phyloP scores from a whole-genome alignment of 179 eudicot species.

The Monotropa hypopitys region DNA sequence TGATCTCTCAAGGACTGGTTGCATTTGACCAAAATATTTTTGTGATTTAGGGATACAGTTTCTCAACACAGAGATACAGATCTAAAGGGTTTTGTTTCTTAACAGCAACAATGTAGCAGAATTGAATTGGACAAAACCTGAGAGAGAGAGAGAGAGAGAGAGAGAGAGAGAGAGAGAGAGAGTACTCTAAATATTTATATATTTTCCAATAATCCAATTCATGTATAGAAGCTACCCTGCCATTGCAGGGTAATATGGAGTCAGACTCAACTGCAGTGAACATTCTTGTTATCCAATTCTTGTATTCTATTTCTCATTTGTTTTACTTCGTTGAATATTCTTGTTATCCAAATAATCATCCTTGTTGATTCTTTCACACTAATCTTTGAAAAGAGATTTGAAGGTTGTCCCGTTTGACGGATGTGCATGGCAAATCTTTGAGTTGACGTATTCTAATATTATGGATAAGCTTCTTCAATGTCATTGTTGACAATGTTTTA shows the following conservation, averaged over 20 bases:
- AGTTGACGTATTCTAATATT: too few species aligned
- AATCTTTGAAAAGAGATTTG: not conserved
- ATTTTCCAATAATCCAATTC: slow-evolving; percentile 21
- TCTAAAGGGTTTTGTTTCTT: slow-evolving; percentile 7
- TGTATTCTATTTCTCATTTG: too few species aligned
- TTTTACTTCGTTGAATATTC: not conserved
- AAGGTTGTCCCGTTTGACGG: not conserved
- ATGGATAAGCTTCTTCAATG: too few species aligned
- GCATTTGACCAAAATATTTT: not conserved
- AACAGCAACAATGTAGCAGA: not conserved
- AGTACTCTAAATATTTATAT: slow-evolving; percentile 14
- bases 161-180: slow-evolving; percentile 2
- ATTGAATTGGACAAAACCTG: slow-evolving; percentile 8
- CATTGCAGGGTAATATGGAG: slow-evolving; percentile 38
- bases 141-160: slow-evolving; percentile 3
- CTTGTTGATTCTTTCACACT: not conserved
- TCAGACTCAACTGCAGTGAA: slow-evolving; percentile 27
- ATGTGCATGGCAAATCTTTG: not conserved
- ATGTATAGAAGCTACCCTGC: slow-evolving; percentile 58
- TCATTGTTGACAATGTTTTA: too few species aligned
- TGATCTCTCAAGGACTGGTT: slow-evolving; percentile 5
- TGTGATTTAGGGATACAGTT: not conserved
- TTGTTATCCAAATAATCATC: not conserved
- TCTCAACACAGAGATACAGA: slow-evolving; percentile 1
- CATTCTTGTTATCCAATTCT: not conserved